These are phyloP conservation scores for Monosporascus sp. DNA, from an alignment of 2,329 filamentous ascomycete genomes.

Conservation along the genomic window DNA sequence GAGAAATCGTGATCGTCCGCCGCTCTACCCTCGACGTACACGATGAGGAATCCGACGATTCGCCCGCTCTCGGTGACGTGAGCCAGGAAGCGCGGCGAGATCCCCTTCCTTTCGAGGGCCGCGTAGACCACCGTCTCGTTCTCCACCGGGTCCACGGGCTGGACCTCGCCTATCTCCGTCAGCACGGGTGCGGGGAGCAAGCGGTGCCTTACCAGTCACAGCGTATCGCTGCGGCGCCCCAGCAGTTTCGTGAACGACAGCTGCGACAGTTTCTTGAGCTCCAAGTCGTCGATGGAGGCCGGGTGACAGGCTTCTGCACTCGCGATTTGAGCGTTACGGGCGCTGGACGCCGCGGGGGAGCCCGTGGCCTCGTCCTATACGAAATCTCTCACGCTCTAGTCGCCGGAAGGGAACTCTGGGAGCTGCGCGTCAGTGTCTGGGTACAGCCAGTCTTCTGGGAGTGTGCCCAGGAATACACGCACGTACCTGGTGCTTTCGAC, in stretches of 20 bases:
- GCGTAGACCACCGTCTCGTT: background rate
- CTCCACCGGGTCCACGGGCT: background rate
- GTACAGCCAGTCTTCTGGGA: background rate
- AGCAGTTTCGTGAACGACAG: background rate
- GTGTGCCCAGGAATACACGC: background rate
- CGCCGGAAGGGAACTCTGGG: background rate
- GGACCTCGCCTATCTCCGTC: background rate
- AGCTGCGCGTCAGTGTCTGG: background rate
- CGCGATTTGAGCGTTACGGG: background rate
- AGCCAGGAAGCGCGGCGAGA: background rate
- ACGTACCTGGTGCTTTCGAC: background rate
- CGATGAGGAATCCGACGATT: background rate
- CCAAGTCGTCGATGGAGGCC: background rate
- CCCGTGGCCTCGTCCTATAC: background rate
- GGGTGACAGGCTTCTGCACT: background rate
- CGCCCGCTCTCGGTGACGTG: background rate
- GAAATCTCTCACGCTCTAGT: background rate
- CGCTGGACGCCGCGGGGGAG: no score
- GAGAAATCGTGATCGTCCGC: background rate
- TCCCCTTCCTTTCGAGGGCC: background rate
- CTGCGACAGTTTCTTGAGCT: background rate
- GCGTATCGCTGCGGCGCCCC: background rate
- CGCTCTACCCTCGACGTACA: background rate
- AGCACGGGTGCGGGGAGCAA: background rate
- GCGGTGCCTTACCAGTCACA: background rate